Conservation (phyloP, 73 alveolate species). For the Urostyla sp. region DNA sequence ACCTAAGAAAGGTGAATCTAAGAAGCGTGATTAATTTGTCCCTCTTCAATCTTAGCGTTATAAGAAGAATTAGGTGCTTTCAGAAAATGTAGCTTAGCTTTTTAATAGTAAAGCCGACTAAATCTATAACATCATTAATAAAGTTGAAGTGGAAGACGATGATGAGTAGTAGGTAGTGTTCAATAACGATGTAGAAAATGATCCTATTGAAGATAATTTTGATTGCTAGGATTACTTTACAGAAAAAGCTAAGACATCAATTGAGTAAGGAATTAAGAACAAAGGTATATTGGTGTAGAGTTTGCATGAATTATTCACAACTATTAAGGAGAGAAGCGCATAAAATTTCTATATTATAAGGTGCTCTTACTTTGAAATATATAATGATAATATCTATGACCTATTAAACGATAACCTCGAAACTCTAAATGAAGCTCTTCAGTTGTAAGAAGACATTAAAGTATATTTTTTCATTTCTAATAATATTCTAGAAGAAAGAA, state of each 20-base stretch:
- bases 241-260: neutral
- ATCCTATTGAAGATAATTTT: neutral
- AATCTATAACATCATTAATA: too few species aligned
- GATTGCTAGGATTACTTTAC: neutral
- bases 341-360: constrained; percentile 60
- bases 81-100: too few species aligned
- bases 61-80: too few species aligned
- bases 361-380: constrained; percentile 95
- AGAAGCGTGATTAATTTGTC: too few species aligned
- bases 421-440: constrained; percentile 49
- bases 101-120: too few species aligned
- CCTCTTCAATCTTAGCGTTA: too few species aligned
- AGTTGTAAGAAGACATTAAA: constrained; percentile 62
- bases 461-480: neutral
- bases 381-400: constrained; percentile 96
- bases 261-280: neutral
- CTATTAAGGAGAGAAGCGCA: neutral
- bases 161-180: constrained; percentile 19
- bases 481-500: constrained; percentile 63
- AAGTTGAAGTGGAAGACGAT: too few species aligned
- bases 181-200: constrained; percentile 3
- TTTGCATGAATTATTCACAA: too few species aligned
- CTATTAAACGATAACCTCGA: constrained; percentile 75
- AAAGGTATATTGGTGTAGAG: constrained; percentile 5
- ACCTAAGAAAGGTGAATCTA: too few species aligned